phyloP scores from a whole-genome alignment of 768 basidiomycete genomes.

The Suillus subaureus region DNA sequence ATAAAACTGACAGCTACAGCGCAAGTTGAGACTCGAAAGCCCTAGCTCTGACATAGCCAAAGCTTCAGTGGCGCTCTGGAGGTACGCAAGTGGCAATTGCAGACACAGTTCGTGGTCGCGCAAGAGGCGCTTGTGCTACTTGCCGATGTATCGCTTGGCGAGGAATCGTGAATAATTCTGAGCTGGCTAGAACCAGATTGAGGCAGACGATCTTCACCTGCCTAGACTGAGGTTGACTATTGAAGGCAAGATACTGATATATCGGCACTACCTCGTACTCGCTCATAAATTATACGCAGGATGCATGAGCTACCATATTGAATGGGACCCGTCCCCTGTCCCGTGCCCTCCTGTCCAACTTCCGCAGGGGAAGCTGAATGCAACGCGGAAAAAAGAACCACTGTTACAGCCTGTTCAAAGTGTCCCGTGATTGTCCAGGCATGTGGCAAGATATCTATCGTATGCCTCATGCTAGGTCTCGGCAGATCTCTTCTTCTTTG shows the following conservation, averaged over 20 bases:
- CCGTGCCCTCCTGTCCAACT: neutral
- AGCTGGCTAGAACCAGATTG: neutral
- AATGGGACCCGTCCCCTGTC: neutral
- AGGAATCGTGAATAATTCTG: neutral
- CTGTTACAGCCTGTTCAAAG: neutral
- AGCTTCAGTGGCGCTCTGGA: constrained; percentile 17
- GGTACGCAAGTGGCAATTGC: neutral
- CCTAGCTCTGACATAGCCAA: constrained; percentile 55
- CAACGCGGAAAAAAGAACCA: neutral
- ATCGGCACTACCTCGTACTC: neutral
- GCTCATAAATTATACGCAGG: neutral
- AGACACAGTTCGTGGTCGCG: constrained; percentile 4
- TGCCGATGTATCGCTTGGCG: neutral
- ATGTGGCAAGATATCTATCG: neutral
- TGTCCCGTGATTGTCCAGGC: neutral
- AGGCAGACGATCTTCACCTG: neutral
- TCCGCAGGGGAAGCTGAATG: neutral
- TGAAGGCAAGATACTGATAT: neutral
- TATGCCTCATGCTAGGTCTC: neutral
- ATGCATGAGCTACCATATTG: neutral
- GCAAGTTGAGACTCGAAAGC: constrained; percentile 42
- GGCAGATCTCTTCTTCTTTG: neutral
- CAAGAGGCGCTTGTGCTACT: constrained; percentile 2
- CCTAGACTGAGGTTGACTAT: constrained; percentile 5
- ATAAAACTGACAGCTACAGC: neutral